These are phyloP conservation scores for Pouteria campechiana DNA, from an alignment of 179 eudicot species.

Conservation along the genomic window DNA sequence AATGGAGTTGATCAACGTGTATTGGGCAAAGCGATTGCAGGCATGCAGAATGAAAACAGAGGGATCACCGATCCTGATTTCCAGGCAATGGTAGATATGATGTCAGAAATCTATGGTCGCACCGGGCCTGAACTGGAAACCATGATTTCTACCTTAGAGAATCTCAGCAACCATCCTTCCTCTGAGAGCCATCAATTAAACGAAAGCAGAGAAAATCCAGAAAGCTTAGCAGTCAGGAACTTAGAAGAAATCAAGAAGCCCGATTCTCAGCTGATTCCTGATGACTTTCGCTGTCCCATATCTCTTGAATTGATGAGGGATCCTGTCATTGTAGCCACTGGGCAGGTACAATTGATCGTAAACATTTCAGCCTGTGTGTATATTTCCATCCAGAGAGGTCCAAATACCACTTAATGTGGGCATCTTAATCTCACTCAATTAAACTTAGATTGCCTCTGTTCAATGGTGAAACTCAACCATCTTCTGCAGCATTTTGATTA, in stretches of 20 bases:
- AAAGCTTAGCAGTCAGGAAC: conserved; percentile 8
- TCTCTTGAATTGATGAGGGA: conserved; percentile 79
- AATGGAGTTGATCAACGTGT: conserved; percentile 34
- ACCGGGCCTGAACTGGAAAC: conserved; percentile 11
- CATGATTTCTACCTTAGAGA: conserved; percentile 6
- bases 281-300: conserved; percentile 72
- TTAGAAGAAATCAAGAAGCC: conserved; percentile 33
- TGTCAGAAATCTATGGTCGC: conserved; percentile 15
- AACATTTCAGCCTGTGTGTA: too few relatives aligned
- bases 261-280: conserved; percentile 37
- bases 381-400: too few relatives aligned
- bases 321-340: conserved; percentile 76
- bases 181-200: conserved; percentile 11
- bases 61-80: conserved; percentile 44
- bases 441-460: too few relatives aligned
- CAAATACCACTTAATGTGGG: too few relatives aligned
- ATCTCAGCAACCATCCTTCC: conserved; percentile 13
- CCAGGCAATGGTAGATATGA: conserved; percentile 14
- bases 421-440: too few relatives aligned
- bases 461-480: neutral
- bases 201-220: conserved; percentile 1
- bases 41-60: conserved; percentile 43
- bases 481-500: neutral
- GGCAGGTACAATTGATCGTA: conserved; percentile 37
- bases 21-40: conserved; percentile 26